Evolutionary conservation across 371 early-diverging fungal species (phyloP).

Genomic region (Mortierella sp.): DNA sequence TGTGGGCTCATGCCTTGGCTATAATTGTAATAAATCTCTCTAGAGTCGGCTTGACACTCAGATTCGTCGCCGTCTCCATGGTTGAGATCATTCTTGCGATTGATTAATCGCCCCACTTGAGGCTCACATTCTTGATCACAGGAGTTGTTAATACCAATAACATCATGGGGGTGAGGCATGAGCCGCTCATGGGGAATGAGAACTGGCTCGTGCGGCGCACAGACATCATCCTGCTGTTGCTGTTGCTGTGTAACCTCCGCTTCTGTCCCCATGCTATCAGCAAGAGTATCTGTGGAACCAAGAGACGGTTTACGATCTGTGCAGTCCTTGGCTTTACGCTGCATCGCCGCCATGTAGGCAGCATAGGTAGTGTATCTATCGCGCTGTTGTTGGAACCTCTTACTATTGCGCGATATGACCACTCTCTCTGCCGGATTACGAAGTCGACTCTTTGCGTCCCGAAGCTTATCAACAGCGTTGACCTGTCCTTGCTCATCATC

Average conservation of each 20-base stretch:
- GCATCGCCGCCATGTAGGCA: conserved; percentile 43
- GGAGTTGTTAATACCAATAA: too few relatives aligned
- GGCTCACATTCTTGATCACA: too few relatives aligned
- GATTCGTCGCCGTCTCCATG: background rate
- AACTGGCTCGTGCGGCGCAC: too few relatives aligned
- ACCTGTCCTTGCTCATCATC: conserved; percentile 1
- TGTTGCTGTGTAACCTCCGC: background rate
- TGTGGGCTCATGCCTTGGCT: conserved; percentile 5
- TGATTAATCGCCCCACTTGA: too few relatives aligned
- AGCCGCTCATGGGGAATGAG: too few relatives aligned
- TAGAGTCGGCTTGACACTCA: background rate
- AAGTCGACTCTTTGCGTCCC: conserved; percentile 14
- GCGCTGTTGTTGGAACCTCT: conserved; percentile 14
- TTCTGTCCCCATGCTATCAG: background rate
- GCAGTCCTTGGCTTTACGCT: conserved; percentile 33
- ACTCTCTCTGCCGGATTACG: conserved; percentile 2
- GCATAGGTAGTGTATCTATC: conserved; percentile 37
- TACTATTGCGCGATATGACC: background rate
- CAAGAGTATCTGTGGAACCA: conserved; percentile 1
- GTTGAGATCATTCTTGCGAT: too few relatives aligned
- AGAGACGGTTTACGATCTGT: conserved; percentile 19
- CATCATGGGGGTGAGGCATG: too few relatives aligned
- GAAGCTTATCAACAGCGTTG: background rate
- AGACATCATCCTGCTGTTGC: background rate
- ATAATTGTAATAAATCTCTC: conserved; percentile 3